These are phyloP conservation scores for Xylaria palmicola DNA, from an alignment of 495 filamentous ascomycete genomes.

Conservation along the genomic window DNA sequence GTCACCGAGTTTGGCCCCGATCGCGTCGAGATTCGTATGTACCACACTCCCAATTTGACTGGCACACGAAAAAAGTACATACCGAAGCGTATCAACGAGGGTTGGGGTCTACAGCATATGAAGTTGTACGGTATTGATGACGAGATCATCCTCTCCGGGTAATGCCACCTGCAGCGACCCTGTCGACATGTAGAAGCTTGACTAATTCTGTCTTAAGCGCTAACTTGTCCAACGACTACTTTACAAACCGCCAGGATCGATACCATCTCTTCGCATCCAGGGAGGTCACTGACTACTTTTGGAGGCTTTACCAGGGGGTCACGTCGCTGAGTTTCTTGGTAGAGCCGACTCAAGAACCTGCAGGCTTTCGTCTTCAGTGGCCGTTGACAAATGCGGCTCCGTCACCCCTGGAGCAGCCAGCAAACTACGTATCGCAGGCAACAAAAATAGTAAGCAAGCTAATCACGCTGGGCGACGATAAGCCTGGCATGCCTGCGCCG, in stretches of 20 bases:
- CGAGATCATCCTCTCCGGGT: constrained; percentile 93
- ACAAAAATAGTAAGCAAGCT: constrained; percentile 64
- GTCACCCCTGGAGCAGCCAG: constrained; percentile 66
- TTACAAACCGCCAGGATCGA: constrained; percentile 90
- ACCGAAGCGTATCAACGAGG: constrained; percentile 90
- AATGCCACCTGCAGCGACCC: constrained; percentile 4
- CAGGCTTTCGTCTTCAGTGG: constrained; percentile 76
- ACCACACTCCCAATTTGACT: constrained; percentile 94
- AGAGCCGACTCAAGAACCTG: constrained; percentile 54
- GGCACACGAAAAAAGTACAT: constrained; percentile 80
- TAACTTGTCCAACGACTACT: constrained; percentile 92
- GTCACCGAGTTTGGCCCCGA: constrained; percentile 78
- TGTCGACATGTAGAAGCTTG: neutral
- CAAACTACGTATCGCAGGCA: constrained; percentile 66
- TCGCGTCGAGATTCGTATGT: constrained; percentile 93
- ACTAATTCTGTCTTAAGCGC: constrained; percentile 51
- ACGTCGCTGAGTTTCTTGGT: constrained; percentile 81
- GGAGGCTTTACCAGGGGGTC: constrained; percentile 70
- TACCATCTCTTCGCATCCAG: constrained; percentile 87
- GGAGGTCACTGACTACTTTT: constrained; percentile 80
- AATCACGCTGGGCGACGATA: constrained; percentile 45
- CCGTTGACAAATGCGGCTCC: constrained; percentile 69
- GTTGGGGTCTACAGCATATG: constrained; percentile 99
- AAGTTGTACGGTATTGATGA: constrained; percentile 97
- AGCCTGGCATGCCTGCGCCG: neutral